Conservation (phyloP, 108 stramenopile species). For the Schizochytrium sp. region DNA sequence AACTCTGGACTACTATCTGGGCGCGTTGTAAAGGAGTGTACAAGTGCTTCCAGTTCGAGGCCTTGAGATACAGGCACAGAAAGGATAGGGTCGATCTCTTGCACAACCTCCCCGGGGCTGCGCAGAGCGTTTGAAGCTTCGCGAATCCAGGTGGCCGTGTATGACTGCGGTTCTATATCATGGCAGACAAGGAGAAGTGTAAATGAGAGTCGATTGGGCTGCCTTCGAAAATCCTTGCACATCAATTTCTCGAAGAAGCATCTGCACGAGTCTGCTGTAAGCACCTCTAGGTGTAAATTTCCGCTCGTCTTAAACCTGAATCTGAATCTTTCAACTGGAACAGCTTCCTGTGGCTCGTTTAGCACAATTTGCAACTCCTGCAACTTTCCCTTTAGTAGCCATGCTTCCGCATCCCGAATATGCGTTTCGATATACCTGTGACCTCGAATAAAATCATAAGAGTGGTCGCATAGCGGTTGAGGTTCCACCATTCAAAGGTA, state of each 20-base stretch:
- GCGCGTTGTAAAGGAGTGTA: neutral
- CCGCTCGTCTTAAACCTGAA: slow-evolving; percentile 28
- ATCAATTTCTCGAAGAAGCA: slow-evolving; percentile 20
- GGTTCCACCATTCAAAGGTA: too few species aligned
- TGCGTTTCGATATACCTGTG: neutral
- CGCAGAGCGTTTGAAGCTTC: neutral
- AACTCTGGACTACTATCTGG: too few species aligned
- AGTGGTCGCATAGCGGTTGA: too few species aligned
- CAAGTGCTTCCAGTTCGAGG: neutral
- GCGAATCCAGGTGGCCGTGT: slow-evolving; percentile 4
- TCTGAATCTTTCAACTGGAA: neutral
- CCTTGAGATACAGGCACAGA: neutral
- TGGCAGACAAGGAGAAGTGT: slow-evolving; percentile 43
- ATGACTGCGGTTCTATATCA: neutral
- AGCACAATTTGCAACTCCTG: neutral
- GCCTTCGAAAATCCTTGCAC: neutral
- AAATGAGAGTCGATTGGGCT: neutral
- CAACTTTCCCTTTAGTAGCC: slow-evolving; percentile 18
- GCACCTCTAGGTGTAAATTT: neutral
- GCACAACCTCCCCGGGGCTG: neutral
- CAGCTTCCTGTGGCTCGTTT: too few species aligned
- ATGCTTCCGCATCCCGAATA: neutral
- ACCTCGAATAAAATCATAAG: too few species aligned
- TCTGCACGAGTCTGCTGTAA: neutral
- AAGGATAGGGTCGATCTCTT: neutral